Evolutionary conservation across 2,329 filamentous ascomycete genomes (phyloP), one percentile per base, ranked within the genome.

Genomic region (Coniochaeta sp.): DNA sequence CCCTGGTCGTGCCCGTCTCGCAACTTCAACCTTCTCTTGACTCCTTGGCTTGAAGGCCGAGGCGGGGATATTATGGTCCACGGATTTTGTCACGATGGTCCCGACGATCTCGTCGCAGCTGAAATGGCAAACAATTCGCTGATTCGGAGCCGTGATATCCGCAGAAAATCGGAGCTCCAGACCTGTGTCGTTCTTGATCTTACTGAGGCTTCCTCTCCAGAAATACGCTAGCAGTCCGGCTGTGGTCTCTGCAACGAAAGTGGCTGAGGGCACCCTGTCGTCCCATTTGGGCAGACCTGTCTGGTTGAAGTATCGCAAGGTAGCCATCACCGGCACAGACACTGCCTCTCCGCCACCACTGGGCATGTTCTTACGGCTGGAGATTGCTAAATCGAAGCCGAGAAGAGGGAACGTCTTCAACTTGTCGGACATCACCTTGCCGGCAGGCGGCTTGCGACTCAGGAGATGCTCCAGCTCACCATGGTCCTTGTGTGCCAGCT

Each of bases 21-120:
- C 12, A 22, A 24, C 42, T 12, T 47, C 42, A 2, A 9, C 8
- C 4, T n/a, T n/a, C n/a, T 24, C 3, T 24, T 47, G 3, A 14
- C 2, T 47, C 19, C 42, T 47, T 22, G 19, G 4, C 30, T 22
- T 36, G 28, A 68, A 68, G 2, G 58, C 58, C 0, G 68, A 63
- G 1, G 60, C 59, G 1, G 64, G 61, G 14, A 68, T 42, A 8
- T 57, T 62, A 42, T 68, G 66, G 7, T 66, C 26, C 4, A 73
- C 12, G 2, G 62, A 62, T 28, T 59, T 65, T 1, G 70, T 66
- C 16, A 81, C 70, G 34, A 76, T 70, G 0, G 85, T 87, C 1
- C 85, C 85, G 3, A 87, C 90, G 66, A 98, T 89, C 50, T 91
- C 88, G 73, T 97, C 93, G 65, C 93, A 98, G 71, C 90, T 89